Evolutionary conservation across 345 rosid species (phyloP).

Genomic region (Gossypium bickii): DNA sequence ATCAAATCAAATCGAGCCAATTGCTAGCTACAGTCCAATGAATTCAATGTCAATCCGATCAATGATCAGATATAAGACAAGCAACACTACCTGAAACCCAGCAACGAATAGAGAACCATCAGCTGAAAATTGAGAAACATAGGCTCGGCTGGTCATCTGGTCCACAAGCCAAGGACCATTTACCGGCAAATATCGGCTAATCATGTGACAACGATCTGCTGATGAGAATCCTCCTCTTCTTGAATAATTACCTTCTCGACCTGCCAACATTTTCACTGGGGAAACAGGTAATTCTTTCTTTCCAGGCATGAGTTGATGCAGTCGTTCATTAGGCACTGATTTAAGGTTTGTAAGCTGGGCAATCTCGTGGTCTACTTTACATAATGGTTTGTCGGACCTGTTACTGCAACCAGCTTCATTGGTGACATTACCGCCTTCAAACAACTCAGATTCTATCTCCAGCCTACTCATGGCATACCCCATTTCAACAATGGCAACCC

Average conservation of each 20-base stretch:
- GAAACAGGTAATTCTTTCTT: slow-evolving; percentile 55
- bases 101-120: slow-evolving; percentile 91
- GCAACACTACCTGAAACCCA: slow-evolving; percentile 70
- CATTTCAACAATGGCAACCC: slow-evolving; percentile 49
- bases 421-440: slow-evolving; percentile 30
- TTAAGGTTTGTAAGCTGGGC: slow-evolving; percentile 57
- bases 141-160: slow-evolving; percentile 67
- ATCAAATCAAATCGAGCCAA: not conserved
- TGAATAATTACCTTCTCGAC: slow-evolving; percentile 72
- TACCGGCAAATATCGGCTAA: slow-evolving; percentile 77
- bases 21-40: slow-evolving; percentile 4
- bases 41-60: not conserved
- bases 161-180: slow-evolving; percentile 80
- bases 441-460: slow-evolving; percentile 58
- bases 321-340: slow-evolving; percentile 51
- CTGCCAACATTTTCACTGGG: slow-evolving; percentile 72
- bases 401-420: slow-evolving; percentile 40
- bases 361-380: slow-evolving; percentile 62
- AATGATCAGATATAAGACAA: not conserved
- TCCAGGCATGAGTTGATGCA: slow-evolving; percentile 48
- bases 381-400: slow-evolving; percentile 23
- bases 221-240: slow-evolving; percentile 83
- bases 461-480: slow-evolving; percentile 83
- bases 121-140: slow-evolving; percentile 87
- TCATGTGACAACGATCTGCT: slow-evolving; percentile 75